Base-by-base conservation (phyloP, 768 basidiomycete species). In the Leccinum subgranulosum region DNA sequence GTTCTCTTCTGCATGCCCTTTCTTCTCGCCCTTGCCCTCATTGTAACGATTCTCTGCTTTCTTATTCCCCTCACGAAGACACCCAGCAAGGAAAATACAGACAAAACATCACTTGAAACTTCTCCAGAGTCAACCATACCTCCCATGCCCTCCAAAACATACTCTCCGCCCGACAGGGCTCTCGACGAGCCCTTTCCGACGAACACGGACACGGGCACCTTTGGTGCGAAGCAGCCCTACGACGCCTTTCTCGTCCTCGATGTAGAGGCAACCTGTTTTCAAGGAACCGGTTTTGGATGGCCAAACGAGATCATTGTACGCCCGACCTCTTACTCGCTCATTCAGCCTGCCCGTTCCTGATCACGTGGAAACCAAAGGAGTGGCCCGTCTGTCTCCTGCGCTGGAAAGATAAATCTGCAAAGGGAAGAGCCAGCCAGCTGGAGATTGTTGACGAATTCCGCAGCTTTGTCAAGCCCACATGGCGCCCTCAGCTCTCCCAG, bases 271-370 rank as follows among this genome's bases (percentile, higher is more conserved):
- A 95, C 93, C 2, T 95, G 93, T 64, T 69, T 80, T 46, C 72
- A 70, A 64, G 88, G 87, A 36, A 80, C 84, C 33, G 70, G 73
- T 17, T 91, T 93, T 61, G 82, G 87, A 54, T 96, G 86, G 74
- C 91, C 95, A 2, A 97, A 97, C 73, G 96, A 98, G 75, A 94
- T 98, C 55, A 97, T 98, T 60, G 96, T 92, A 70, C 67, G 87
- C 52, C 28, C 12, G 1, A 6, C 19, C 3, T 81, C 50, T 51
- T 58, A 48, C 50, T 53, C 56, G 27, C 61, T 51, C 49, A 51
- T 51, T 33, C 36, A 46, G 41, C 5, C n/a, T 12, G 31, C 12
- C 36, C 3, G 23, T 56, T 33, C 57, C 50, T 65, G 48, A 62
- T 48, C 57, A 45, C 49, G 11, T 58, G 9, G 29, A 39, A 10